phyloP scores from a whole-genome alignment of 1,284 basidiomycete genomes.

The Lentinula novae-zelandiae region DNA sequence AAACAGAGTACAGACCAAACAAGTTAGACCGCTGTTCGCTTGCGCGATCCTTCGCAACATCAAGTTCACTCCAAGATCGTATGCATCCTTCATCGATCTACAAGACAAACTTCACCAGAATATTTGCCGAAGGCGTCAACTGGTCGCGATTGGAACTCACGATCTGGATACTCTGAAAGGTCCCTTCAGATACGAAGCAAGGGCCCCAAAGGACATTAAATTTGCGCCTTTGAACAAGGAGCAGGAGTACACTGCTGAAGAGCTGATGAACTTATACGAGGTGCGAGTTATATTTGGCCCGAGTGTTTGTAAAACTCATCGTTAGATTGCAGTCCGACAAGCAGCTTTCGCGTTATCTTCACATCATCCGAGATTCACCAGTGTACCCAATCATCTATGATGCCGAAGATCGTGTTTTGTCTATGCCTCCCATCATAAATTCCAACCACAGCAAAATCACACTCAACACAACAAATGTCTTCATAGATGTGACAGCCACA shows the following conservation, averaged over 20 bases:
- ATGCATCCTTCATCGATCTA: constrained; percentile 96
- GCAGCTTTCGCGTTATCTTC: constrained; percentile 87
- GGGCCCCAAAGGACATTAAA: constrained; percentile 85
- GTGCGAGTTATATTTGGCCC: constrained; percentile 34
- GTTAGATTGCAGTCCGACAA: constrained; percentile 70
- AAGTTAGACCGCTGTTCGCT: constrained; percentile 89
- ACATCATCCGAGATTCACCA: constrained; percentile 91
- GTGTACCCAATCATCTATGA: constrained; percentile 99
- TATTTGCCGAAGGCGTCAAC: constrained; percentile 84
- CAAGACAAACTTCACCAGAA: constrained; percentile 99
- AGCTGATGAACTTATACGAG: constrained; percentile 90
- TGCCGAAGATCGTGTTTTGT: constrained; percentile 79
- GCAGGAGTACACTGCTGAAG: constrained; percentile 72
- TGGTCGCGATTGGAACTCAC: constrained; percentile 97
- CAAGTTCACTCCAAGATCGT: constrained; percentile 85
- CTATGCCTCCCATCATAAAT: constrained; percentile 99
- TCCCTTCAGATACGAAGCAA: constrained; percentile 92
- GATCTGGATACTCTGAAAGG: constrained; percentile 88
- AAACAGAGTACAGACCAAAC: constrained; percentile 51
- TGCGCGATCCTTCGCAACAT: constrained; percentile 89
- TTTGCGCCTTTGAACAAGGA: constrained; percentile 84
- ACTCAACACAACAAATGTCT: constrained; percentile 90
- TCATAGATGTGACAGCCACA: constrained; percentile 97
- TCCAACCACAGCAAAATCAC: constrained; percentile 98
- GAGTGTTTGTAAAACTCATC: background rate